Percentiles rank a stretch among this genome's conserved stretches.
Evolutionary conservation across 1,284 basidiomycete genomes (phyloP).

Genomic region (Fomitopsis schrenkii): DNA sequence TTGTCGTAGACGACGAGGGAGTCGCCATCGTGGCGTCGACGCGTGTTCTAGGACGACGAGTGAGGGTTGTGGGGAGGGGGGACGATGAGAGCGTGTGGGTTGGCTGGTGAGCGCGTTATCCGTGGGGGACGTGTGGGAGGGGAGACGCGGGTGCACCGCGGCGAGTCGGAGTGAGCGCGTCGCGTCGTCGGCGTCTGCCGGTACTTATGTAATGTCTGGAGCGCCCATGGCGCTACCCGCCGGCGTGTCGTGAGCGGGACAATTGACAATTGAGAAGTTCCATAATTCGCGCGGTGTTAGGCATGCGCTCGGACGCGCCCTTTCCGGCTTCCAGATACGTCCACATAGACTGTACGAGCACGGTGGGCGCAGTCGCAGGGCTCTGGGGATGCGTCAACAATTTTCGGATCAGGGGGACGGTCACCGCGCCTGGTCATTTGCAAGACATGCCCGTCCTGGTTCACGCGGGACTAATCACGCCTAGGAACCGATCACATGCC

Average conservation of each 20-base stretch:
- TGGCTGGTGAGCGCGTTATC: slow-evolving; percentile 3
- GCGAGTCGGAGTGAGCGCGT: slow-evolving; percentile 9
- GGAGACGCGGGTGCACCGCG: slow-evolving; percentile 9
- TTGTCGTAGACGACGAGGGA: slow-evolving; percentile 72
- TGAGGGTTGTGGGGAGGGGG: background rate
- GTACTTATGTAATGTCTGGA: slow-evolving; percentile 1
- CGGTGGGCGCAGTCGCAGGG: background rate
- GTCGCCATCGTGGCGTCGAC: slow-evolving; percentile 51
- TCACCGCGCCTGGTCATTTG: background rate
- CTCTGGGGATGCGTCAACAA: background rate
- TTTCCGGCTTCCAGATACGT: background rate
- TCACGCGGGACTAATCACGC: slow-evolving; percentile 1
- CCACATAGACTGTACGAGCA: background rate
- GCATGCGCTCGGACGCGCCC: background rate
- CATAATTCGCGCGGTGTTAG: background rate
- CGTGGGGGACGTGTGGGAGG: slow-evolving; percentile 9
- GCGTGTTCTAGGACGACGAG: background rate
- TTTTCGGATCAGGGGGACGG: slow-evolving; percentile 1
- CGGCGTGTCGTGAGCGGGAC: background rate
- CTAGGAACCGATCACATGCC: slow-evolving; percentile 8
- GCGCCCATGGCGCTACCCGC: background rate
- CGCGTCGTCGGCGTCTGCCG: slow-evolving; percentile 11
- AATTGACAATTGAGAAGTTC: background rate
- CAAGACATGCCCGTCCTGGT: background rate
- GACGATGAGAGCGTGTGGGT: background rate